Percentiles rank a stretch among this genome's conserved stretches.
Conservation (phyloP, 2,329 filamentous ascomycete species). For the Neonectria hederae region DNA sequence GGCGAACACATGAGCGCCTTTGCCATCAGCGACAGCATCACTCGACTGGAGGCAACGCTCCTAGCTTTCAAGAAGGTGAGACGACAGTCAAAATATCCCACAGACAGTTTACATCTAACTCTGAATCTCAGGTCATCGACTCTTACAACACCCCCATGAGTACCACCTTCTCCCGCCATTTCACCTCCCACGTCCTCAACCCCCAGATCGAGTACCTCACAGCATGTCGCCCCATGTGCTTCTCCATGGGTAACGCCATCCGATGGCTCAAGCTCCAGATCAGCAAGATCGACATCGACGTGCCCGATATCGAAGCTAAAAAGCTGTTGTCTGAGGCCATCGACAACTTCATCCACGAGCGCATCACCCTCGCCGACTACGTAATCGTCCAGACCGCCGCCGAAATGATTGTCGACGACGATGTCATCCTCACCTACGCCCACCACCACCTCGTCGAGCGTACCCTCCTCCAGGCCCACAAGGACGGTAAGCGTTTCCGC, state of each 20-base stretch:
- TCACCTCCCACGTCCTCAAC: conserved; percentile 89
- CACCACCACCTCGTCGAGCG: conserved; percentile 88
- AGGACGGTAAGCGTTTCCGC: conserved; percentile 77
- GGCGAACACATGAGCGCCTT: conserved; percentile 93
- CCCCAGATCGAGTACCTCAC: conserved; percentile 96
- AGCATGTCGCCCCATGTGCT: conserved; percentile 93
- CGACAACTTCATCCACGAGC: conserved; percentile 89
- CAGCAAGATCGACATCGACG: conserved; percentile 86
- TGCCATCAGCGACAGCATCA: conserved; percentile 87
- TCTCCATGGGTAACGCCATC: conserved; percentile 97
- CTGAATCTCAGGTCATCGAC: conserved; percentile 76
- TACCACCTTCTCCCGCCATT: conserved; percentile 86
- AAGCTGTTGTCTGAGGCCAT: conserved; percentile 80
- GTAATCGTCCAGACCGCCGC: conserved; percentile 83
- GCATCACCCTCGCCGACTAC: conserved; percentile 85
- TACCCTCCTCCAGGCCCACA: conserved; percentile 77
- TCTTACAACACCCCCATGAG: conserved; percentile 90
- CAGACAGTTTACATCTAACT: conserved; percentile 12
- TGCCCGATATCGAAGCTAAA: conserved; percentile 84
- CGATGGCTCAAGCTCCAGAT: conserved; percentile 94
- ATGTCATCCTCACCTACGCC: conserved; percentile 87
- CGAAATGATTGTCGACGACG: conserved; percentile 79
- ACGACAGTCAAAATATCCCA: conserved; percentile 19
- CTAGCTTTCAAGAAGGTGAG: conserved; percentile 85
- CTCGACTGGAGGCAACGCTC: conserved; percentile 86